A percentile compares a stretch with the other conserved stretches of the same genome.
Evolutionary conservation across 1,139 yeast species (phyloP).

Genomic region (Magnusiomyces suaveolens): DNA sequence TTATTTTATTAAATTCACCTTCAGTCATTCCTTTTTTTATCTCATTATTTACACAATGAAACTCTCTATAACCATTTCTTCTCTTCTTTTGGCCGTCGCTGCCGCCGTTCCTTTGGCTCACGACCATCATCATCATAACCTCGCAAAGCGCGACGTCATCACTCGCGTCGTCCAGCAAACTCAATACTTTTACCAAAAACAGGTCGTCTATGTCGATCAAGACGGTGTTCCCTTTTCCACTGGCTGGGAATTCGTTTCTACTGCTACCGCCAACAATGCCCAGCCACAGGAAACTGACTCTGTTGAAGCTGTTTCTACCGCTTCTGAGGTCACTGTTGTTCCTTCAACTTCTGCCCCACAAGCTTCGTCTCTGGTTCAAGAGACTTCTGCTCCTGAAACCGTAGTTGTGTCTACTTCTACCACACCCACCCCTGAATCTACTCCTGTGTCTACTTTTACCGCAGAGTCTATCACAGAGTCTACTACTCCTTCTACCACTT

Average conservation of each 20-base stretch:
- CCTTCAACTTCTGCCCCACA: conserved; percentile 18
- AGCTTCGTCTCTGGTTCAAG: conserved; percentile 22
- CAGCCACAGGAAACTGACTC: conserved; percentile 16
- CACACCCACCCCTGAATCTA: conserved; percentile 13
- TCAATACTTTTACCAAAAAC: conserved; percentile 28
- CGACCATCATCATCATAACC: conserved; percentile 11
- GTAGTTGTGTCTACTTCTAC: conserved; percentile 36
- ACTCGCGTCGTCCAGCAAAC: conserved; percentile 30
- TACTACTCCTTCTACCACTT: conserved; percentile 16
- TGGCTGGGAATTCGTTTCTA: conserved; percentile 21
- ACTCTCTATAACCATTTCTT: neutral
- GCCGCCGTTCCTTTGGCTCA: conserved; percentile 4
- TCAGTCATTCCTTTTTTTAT: neutral
- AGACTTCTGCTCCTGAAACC: conserved; percentile 30
- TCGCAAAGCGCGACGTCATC: conserved; percentile 26
- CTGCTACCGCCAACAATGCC: conserved; percentile 34
- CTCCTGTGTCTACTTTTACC: conserved; percentile 19
- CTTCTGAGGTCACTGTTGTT: conserved; percentile 15
- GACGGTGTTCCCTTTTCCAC: conserved; percentile 30
- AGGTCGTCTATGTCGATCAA: conserved; percentile 30
- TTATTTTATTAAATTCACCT: no score
- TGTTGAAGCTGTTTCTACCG: conserved; percentile 11
- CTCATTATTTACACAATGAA: neutral
- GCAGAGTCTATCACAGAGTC: conserved; percentile 16
- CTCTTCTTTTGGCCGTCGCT: neutral